phyloP scores from a whole-genome alignment of 2,329 filamentous ascomycete genomes.

The Talaromyces sp. region DNA sequence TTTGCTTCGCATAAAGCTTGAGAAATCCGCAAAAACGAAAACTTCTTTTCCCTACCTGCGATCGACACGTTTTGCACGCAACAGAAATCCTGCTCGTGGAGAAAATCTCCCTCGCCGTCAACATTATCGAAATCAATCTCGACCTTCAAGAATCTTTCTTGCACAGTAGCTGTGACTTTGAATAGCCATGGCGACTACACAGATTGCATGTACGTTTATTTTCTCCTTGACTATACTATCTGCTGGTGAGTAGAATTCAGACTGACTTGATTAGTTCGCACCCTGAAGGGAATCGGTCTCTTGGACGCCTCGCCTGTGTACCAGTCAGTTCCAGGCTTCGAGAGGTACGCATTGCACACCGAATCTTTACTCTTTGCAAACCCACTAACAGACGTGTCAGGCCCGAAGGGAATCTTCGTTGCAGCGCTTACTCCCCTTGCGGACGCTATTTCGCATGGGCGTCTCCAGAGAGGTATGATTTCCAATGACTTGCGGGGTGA shows the following conservation, averaged over 20 bases:
- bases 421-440: conserved; percentile 91
- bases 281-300: conserved; percentile 91
- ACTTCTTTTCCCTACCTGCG: not conserved
- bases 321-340: conserved; percentile 74
- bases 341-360: conserved; percentile 37
- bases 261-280: conserved; percentile 58
- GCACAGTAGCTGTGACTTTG: conserved; percentile 64
- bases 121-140: not conserved
- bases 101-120: not conserved
- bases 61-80: not conserved
- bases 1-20: not conserved
- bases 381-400: conserved; percentile 35
- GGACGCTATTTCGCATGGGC: conserved; percentile 96
- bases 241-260: not conserved
- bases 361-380: not conserved
- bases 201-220: conserved; percentile 71
- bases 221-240: no score
- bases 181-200: conserved; percentile 91
- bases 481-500: not conserved
- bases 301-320: conserved; percentile 89
- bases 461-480: conserved; percentile 63
- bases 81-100: not conserved
- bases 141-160: not conserved
- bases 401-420: conserved; percentile 90
- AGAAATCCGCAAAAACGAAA: not conserved